Percentiles rank a stretch among this genome's conserved stretches.
Evolutionary conservation across 2,329 filamentous ascomycete genomes (phyloP).

Genomic region (Podosphaera aphanis): DNA sequence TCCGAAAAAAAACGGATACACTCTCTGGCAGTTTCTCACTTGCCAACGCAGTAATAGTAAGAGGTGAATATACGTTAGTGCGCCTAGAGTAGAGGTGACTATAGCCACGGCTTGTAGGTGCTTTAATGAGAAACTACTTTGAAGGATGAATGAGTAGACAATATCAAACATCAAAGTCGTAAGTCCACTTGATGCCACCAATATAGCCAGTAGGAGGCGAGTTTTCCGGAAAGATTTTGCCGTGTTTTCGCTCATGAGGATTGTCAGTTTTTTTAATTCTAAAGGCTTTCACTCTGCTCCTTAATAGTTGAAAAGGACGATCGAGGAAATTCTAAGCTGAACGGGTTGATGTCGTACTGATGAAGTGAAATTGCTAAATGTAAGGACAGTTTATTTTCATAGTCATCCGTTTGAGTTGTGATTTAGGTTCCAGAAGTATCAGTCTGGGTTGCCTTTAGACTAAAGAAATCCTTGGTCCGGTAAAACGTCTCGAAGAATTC

Average conservation of each 20-base stretch:
- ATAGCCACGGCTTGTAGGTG: constrained; percentile 8
- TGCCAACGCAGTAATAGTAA: constrained; percentile 11
- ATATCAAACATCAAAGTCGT: constrained; percentile 13
- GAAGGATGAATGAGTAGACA: constrained; percentile 11
- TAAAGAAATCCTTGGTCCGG: background rate
- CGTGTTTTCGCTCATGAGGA: background rate
- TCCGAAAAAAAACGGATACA: constrained; percentile 10
- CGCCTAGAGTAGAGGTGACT: constrained; percentile 10
- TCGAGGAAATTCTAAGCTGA: background rate
- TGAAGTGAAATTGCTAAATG: background rate
- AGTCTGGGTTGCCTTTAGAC: background rate
- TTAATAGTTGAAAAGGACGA: background rate
- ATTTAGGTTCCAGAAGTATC: background rate
- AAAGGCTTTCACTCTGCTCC: background rate
- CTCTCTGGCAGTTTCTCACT: constrained; percentile 11
- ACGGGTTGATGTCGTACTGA: background rate
- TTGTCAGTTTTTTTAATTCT: background rate
- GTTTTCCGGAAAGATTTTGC: background rate
- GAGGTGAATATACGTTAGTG: constrained; percentile 8
- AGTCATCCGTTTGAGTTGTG: background rate
- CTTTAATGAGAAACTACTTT: constrained; percentile 4
- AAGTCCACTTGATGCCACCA: constrained; percentile 12
- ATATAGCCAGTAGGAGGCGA: constrained; percentile 9
- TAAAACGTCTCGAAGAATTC: background rate
- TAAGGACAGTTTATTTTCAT: background rate